Evolutionary conservation across 2,329 filamentous ascomycete genomes (phyloP).

Genomic region (Endothia cerciana): DNA sequence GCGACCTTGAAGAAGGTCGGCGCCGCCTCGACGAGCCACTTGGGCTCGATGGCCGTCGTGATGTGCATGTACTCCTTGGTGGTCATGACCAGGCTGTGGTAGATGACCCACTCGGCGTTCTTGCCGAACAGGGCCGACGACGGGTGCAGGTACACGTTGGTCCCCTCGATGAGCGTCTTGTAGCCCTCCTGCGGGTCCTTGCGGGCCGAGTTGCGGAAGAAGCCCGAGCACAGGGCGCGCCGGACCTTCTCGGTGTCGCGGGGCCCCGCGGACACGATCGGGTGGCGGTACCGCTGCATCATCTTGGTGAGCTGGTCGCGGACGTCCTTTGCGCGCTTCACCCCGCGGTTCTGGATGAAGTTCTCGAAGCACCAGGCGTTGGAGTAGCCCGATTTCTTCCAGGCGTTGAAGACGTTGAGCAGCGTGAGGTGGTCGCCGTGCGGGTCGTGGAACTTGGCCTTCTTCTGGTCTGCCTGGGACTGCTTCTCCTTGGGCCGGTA

Average conservation of each 20-base stretch:
- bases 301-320: conserved; percentile 90
- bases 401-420: conserved; percentile 96
- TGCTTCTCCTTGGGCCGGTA: conserved; percentile 98
- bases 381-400: conserved; percentile 83
- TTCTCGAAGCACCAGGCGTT: conserved; percentile 97
- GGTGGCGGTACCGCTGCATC: conserved; percentile 88
- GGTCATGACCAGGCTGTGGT: conserved; percentile 87
- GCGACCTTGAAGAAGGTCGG: conserved; percentile 99
- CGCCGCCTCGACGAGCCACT: conserved; percentile 92
- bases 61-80: conserved; percentile 98
- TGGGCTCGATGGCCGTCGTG: conserved; percentile 91
- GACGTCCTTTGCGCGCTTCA: conserved; percentile 89
- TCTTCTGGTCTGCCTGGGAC: conserved; percentile 94
- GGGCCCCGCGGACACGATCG: conserved; percentile 76
- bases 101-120: conserved; percentile 94
- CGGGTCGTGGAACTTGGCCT: conserved; percentile 95
- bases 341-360: conserved; percentile 90
- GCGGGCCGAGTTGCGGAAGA: conserved; percentile 92
- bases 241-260: conserved; percentile 85
- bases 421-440: conserved; percentile 93
- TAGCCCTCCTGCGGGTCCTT: conserved; percentile 97
- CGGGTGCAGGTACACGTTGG: conserved; percentile 93
- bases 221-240: conserved; percentile 86
- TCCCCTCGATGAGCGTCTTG: conserved; percentile 95
- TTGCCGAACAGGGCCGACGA: conserved; percentile 92